Evolutionary conservation across 352 stramenopile species (phyloP), one percentile per base, ranked within the genome.

Genomic region (Plasmopara halstedii): DNA sequence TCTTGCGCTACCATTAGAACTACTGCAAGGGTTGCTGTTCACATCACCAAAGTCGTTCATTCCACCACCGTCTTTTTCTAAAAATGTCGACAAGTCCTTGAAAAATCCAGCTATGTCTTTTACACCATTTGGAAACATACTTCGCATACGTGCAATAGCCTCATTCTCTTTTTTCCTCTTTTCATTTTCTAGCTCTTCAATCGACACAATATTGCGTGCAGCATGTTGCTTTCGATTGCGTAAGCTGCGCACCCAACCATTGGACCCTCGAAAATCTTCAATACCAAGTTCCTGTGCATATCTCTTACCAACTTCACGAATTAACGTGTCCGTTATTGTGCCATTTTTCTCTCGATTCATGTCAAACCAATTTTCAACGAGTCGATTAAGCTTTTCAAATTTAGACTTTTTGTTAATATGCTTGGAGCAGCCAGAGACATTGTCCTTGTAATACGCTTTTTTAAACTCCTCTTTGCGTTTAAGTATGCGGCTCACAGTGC

Each of bases 331-430:
- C 2, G 78, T 73, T 5, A 89, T 75, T 2, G 62, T 61, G 0
- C 69, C 60, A 52, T 87, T 80, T 44, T 86, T 84, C 46, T 83
- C 74, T 32, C 73, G 70, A n/a, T 70, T 78, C 52, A 84, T 67
- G 50, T 89, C 78, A 56, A 85, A 89, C 78, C 78, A 89, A 47
- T 85, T 89, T 53, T 89, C 78, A 0, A 89, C 78, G 2, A 89
- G 64, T 1, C 71, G 57, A 33, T 89, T 89, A 42, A 89, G 73
- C 42, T 85, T 85, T 26, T 89, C 78, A 48, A 86, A 89, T 62
- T 87, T 87, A 51, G 78, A 89, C 55, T 87, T 89, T 46, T 89
- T 89, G 68, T 87, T 89, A 46, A 89, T 89, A 48, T 89, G 78
- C 58, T 89, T 89, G 43, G 78, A 87, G 38, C 73, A 73, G 23